Percentiles rank a stretch among this genome's conserved stretches.
phyloP scores from a whole-genome alignment of 1,284 basidiomycete species.

The Tranzscheliella williamsii region DNA sequence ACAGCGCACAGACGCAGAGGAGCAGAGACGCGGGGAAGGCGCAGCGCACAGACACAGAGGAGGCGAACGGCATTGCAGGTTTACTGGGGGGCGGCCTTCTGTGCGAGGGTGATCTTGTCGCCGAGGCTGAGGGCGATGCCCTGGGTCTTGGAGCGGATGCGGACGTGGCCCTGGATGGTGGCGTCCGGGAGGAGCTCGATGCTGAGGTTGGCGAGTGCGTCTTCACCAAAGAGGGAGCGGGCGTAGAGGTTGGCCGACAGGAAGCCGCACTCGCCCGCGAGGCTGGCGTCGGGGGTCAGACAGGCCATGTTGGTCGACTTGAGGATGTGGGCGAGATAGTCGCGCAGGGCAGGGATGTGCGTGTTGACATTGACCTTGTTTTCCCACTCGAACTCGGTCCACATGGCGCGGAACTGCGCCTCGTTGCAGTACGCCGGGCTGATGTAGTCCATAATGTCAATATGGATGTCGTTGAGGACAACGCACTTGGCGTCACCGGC shows the following conservation, averaged over 20 bases:
- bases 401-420: slow-evolving; percentile 82
- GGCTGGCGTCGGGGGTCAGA: slow-evolving; percentile 87
- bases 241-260: slow-evolving; percentile 92
- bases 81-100: slow-evolving; percentile 7
- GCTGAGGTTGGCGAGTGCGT: slow-evolving; percentile 92
- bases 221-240: slow-evolving; percentile 89
- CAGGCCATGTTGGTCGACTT: slow-evolving; percentile 94
- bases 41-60: no score
- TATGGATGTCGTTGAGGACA: slow-evolving; percentile 94
- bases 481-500: slow-evolving; percentile 69
- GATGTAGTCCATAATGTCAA: slow-evolving; percentile 99
- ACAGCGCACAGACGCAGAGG: no score
- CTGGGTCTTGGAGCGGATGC: slow-evolving; percentile 58
- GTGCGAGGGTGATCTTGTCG: slow-evolving; percentile 70
- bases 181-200: slow-evolving; percentile 81
- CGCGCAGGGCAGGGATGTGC: slow-evolving; percentile 75
- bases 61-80: no score
- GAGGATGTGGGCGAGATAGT: slow-evolving; percentile 79
- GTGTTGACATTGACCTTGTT: slow-evolving; percentile 92
- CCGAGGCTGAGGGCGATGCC: slow-evolving; percentile 86
- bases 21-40: no score
- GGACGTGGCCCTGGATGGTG: slow-evolving; percentile 57
- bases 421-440: slow-evolving; percentile 95
- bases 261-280: slow-evolving; percentile 90
- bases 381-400: slow-evolving; percentile 99